Evolutionary conservation across 1,139 yeast genomes (phyloP).

Genomic region (Geotrichum siamense): DNA sequence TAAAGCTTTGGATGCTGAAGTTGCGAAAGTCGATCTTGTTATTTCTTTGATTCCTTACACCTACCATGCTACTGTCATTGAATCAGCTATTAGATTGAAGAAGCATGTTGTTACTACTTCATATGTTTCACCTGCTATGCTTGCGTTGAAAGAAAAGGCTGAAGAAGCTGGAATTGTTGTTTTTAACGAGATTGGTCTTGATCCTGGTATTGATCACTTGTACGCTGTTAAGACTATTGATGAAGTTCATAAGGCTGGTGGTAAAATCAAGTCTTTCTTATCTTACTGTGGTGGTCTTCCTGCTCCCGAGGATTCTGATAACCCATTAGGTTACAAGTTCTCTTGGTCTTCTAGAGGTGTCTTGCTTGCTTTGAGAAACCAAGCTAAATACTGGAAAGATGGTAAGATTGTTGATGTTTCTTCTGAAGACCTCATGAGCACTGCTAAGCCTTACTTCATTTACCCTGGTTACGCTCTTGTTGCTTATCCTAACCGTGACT

Average conservation of each 20-base stretch:
- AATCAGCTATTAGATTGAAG: constrained; percentile 85
- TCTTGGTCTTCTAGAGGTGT: constrained; percentile 99
- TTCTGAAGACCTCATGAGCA: constrained; percentile 89
- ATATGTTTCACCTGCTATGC: constrained; percentile 85
- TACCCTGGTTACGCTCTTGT: constrained; percentile 95
- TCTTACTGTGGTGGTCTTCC: constrained; percentile 99
- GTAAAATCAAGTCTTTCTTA: constrained; percentile 87
- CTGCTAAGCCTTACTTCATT: constrained; percentile 91
- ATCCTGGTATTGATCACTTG: constrained; percentile 97
- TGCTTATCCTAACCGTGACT: constrained; percentile 96
- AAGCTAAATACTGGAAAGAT: constrained; percentile 81
- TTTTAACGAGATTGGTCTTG: constrained; percentile 54
- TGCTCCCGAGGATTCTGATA: constrained; percentile 94
- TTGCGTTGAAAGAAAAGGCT: constrained; percentile 37
- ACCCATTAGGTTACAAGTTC: constrained; percentile 97
- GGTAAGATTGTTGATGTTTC: constrained; percentile 74
- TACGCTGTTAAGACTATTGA: constrained; percentile 97
- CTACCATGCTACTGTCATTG: constrained; percentile 87
- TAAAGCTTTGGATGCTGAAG: constrained; percentile 66
- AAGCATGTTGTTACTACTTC: constrained; percentile 95
- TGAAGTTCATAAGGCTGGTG: constrained; percentile 87
- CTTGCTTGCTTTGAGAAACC: constrained; percentile 85
- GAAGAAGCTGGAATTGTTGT: constrained; percentile 45
- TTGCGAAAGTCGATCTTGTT: constrained; percentile 72
- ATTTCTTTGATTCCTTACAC: constrained; percentile 95